Base-by-base conservation (phyloP, 306 rosid species). In the Cucurbita pepo region DNA sequence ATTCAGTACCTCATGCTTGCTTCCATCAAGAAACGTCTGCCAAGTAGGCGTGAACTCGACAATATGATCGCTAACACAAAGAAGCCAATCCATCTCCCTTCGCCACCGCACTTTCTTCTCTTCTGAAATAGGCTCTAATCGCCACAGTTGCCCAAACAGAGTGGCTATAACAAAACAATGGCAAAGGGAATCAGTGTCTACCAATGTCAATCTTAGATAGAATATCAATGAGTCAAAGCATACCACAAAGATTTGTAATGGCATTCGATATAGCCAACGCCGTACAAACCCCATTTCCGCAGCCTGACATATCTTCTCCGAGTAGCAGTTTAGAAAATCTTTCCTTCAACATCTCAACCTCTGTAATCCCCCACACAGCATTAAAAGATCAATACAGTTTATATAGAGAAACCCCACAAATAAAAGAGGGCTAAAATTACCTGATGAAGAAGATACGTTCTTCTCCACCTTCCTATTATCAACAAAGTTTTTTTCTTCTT, bases 361-460 rank as follows among this genome's bases (percentile, higher is more conserved):
- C 78, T 75, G 52, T n/a, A 52, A 5, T 30, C 34, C n/a, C n/a
- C 38, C 63, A 51, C 3, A 75, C 48, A 75, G 14, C 8, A 12
- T 1, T 48, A 60, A 15, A 30, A 47, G 13, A 67, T 45, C 0
- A 67, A 67, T 25, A 50, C 45, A 48, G 12, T 25, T 69, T 34
- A 2, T 30, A 69, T 0, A 44, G 15, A 47, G 44, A 30, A 25
- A 30, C 74, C 58, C 30, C 44, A 64, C 30, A 70, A 56, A 67
- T 22, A 18, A 50, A 44, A 71, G 41, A 16, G 57, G 63, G 19
- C 44, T 34, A 34, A 47, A 14, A 78, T 80, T 84, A 91, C 99
- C 99, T 79, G 96, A 72, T 54, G 81, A 53, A 30, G 69, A 77
- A 16, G 96, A 82, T 43, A 78, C 83, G 81, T 83, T 80, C 69